phyloP scores from a whole-genome alignment of 2,329 filamentous ascomycete genomes.

The Calonectria fujianensis region DNA sequence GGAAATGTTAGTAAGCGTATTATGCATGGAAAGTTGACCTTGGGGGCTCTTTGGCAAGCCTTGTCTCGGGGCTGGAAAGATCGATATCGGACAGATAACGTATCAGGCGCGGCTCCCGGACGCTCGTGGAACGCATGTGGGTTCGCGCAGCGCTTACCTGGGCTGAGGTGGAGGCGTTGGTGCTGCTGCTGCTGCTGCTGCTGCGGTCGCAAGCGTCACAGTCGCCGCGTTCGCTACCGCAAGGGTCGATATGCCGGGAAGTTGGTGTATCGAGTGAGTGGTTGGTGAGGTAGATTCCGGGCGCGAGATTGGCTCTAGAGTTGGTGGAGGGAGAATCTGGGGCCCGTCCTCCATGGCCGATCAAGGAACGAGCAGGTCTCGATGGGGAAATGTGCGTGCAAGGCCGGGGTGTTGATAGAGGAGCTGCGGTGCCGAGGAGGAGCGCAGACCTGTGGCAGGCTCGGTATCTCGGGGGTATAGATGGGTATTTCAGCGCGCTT shows the following conservation, averaged over 20 bases:
- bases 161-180: conserved; percentile 63
- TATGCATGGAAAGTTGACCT: conserved; percentile 30
- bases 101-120: conserved; percentile 35
- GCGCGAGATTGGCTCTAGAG: conserved; percentile 69
- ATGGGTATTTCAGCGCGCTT: conserved; percentile 13
- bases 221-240: conserved; percentile 63
- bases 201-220: conserved; percentile 57
- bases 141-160: conserved; percentile 63
- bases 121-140: conserved; percentile 25
- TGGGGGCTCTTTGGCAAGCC: conserved; percentile 16
- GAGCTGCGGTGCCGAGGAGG: conserved; percentile 21
- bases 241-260: conserved; percentile 68
- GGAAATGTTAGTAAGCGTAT: conserved; percentile 44
- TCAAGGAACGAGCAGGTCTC: conserved; percentile 25
- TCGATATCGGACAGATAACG: conserved; percentile 30
- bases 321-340: conserved; percentile 62
- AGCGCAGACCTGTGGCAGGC: conserved; percentile 28
- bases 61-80: conserved; percentile 22
- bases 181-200: conserved; percentile 35
- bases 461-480: not conserved
- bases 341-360: conserved; percentile 69
- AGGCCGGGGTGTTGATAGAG: conserved; percentile 24
- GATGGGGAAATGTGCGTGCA: conserved; percentile 28
- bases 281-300: conserved; percentile 69
- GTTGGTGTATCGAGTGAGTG: conserved; percentile 64